Percentiles rank a stretch among this genome's conserved stretches.
These are phyloP conservation scores for Phaeosphaeria sp. DNA, from an alignment of 2,329 filamentous ascomycete species.

Conservation along the genomic window DNA sequence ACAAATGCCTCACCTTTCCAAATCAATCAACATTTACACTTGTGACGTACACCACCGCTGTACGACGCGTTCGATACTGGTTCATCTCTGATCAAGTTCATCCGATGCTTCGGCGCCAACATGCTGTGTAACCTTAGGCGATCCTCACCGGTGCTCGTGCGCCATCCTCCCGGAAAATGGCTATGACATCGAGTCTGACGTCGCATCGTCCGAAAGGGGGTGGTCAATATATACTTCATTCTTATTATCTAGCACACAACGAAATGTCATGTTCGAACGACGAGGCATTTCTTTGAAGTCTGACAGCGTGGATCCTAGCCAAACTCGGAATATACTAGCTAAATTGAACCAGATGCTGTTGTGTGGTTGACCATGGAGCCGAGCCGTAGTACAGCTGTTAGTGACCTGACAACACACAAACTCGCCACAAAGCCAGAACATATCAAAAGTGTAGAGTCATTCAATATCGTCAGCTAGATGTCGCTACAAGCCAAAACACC, in stretches of 20 bases:
- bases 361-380: not conserved
- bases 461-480: constrained; percentile 39
- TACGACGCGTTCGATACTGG: not conserved
- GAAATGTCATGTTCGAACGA: not conserved
- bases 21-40: not conserved
- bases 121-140: constrained; percentile 1
- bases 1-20: not conserved
- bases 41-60: not conserved
- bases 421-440: not conserved
- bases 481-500: constrained; percentile 35
- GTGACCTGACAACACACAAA: not conserved
- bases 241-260: not conserved
- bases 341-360: not conserved
- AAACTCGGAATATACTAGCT: not conserved
- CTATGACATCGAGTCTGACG: not conserved
- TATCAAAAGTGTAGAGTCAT: constrained; percentile 18
- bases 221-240: not conserved
- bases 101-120: not conserved
- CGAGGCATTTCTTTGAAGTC: not conserved
- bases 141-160: constrained; percentile 8
- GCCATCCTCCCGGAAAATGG: not conserved
- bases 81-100: not conserved
- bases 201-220: not conserved
- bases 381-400: not conserved
- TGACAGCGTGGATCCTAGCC: not conserved